Base-by-base conservation (phyloP, 495 filamentous ascomycete genomes). In the Penicillium samsonianum region DNA sequence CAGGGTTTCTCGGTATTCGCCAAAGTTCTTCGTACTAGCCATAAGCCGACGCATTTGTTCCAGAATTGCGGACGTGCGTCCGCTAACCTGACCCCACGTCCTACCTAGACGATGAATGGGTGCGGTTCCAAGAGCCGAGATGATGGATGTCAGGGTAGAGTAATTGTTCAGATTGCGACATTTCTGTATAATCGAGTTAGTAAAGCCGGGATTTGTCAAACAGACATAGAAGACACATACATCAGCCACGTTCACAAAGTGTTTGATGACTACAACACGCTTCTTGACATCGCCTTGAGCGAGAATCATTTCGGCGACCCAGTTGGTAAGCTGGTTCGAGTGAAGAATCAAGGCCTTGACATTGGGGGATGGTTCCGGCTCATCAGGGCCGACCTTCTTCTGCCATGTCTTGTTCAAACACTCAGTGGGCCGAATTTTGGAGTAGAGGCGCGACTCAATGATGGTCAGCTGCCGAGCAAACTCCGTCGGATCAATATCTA, bases 271-370 rank as follows among this genome's bases (percentile, higher is more conserved):
- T 19, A 95, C 87, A 26, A 98, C 94, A 58, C 94, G 83, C 72
- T 96, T 96, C 78, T 92, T 94, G 48, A 96, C 90, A 69, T 98
- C 94, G 31, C 83, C 79, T 70, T 98, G 95, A 3, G 85, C 91
- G 64, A 98, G 78, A 63, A 98, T 98, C 94, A 98, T 98, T 71
- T 98, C 92, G n/a, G 94, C 94, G 52, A 98, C 94, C 95, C 95
- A 98, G 71, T 98, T 98, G 19, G 94, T 98, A 72, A 98, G 83
- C 71, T 96, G 93, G 62, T 98, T 98, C 0, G 95, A 97, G 70
- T 98, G 94, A 42, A 98, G 80, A 73, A 98, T 98, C 58, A 98
- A 79, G 11, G 91, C 88, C 70, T 96, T 96, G 59, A 98, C 91
- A 68, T 98, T 98, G 2, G 90, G 80, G 26, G 95, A 92, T 10